Conservation (phyloP, 75 land plant genomes). For the Cupressus sempervirens region DNA sequence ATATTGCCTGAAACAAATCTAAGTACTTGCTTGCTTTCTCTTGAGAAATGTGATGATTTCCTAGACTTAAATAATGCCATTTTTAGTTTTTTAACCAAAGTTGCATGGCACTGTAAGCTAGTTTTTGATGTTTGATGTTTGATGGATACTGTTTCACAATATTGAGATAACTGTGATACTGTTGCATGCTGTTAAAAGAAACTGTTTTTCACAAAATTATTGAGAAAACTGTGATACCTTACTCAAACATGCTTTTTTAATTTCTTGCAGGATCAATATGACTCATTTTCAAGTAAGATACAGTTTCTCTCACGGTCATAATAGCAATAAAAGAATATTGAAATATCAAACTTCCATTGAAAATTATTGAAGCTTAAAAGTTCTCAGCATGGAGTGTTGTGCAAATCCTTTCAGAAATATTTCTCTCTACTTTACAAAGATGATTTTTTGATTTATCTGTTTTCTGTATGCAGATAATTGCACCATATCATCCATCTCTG, state of each 20-base stretch:
- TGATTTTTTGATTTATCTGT: conserved; percentile 3
- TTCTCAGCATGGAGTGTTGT: not conserved
- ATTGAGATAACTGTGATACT: no score
- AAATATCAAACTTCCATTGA: not conserved
- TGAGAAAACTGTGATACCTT: not conserved
- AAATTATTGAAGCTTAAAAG: not conserved
- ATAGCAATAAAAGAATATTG: not conserved
- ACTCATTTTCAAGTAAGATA: conserved; percentile 12
- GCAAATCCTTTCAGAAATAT: not conserved
- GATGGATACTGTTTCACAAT: not conserved
- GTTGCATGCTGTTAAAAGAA: no score
- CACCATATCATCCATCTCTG: not conserved
- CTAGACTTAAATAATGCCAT: not conserved
- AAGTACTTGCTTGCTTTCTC: not conserved
- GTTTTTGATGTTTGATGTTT: not conserved
- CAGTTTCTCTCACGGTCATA: not conserved
- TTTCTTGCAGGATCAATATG: conserved; percentile 10
- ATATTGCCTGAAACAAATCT: not conserved
- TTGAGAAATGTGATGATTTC: not conserved
- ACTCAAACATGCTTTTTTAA: not conserved
- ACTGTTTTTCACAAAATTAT: no score
- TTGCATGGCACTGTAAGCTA: not conserved
- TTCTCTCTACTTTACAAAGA: not conserved
- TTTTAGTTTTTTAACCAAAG: not conserved
- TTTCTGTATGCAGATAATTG: conserved; percentile 5